Evolutionary conservation across 768 basidiomycete species (phyloP).

Genomic region (Suillus subluteus): DNA sequence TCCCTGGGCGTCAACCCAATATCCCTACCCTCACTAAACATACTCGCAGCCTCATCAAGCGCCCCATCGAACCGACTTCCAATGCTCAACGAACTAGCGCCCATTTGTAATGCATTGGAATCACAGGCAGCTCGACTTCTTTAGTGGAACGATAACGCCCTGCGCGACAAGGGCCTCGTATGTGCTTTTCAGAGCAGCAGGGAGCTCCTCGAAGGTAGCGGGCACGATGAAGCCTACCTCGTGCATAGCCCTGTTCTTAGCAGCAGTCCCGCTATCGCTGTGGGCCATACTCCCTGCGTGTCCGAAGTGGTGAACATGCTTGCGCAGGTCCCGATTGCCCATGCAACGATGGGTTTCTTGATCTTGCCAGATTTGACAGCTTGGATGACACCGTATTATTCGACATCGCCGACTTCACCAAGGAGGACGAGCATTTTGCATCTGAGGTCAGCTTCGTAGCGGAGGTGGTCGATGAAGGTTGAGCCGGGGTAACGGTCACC

Average conservation of each 20-base stretch:
- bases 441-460: constrained; percentile 95
- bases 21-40: constrained; percentile 93
- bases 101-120: constrained; percentile 99
- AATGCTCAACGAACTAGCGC: constrained; percentile 98
- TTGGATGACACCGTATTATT: constrained; percentile 98
- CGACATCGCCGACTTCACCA: constrained; percentile 97
- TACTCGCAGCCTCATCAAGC: constrained; percentile 93
- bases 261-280: too few species aligned
- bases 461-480: constrained; percentile 98
- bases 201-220: constrained; percentile 96
- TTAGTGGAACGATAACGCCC: constrained; percentile 67
- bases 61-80: constrained; percentile 99
- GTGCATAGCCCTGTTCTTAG: constrained; percentile 65
- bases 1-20: constrained; percentile 96
- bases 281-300: constrained; percentile 73
- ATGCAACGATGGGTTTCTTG: constrained; percentile 98
- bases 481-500: constrained; percentile 99
- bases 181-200: constrained; percentile 66
- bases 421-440: constrained; percentile 99
- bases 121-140: constrained; percentile 90
- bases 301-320: constrained; percentile 99
- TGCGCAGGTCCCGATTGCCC: constrained; percentile 99
- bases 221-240: constrained; percentile 96
- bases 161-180: constrained; percentile 78
- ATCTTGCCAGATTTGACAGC: constrained; percentile 92